A percentile compares a stretch with the other conserved stretches of the same genome.
phyloP scores from a whole-genome alignment of 2,329 filamentous ascomycete species.

The Hypoxylon sp. region DNA sequence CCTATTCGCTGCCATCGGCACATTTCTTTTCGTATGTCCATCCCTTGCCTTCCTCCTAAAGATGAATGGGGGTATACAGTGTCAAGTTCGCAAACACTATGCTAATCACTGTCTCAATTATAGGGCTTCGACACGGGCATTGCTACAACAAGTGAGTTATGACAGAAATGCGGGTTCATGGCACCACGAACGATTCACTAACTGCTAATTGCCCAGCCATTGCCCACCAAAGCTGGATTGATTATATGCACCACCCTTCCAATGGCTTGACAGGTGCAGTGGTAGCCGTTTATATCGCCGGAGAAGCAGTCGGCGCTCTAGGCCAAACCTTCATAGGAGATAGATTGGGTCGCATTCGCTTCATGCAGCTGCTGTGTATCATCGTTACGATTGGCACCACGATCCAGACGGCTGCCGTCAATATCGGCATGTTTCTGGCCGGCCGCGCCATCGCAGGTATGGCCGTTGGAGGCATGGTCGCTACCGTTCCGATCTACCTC shows the following conservation, averaged over 20 bases:
- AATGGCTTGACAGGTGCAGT: conserved; percentile 67
- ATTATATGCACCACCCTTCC: conserved; percentile 69
- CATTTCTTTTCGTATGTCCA: conserved; percentile 67
- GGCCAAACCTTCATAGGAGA: conserved; percentile 67
- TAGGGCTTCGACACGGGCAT: conserved; percentile 72
- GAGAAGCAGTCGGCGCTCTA: conserved; percentile 68
- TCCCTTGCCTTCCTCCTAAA: neutral
- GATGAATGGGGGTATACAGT: neutral
- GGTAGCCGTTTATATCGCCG: conserved; percentile 70
- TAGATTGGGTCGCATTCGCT: conserved; percentile 64
- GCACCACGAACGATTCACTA: conserved; percentile 9
- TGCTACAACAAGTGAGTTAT: conserved; percentile 67
- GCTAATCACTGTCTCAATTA: conserved; percentile 6
- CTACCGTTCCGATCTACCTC: conserved; percentile 68
- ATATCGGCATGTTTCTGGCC: conserved; percentile 67
- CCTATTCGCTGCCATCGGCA: conserved; percentile 70
- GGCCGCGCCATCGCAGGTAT: conserved; percentile 62
- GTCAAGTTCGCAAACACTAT: neutral
- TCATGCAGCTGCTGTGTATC: conserved; percentile 67
- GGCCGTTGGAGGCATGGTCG: conserved; percentile 61
- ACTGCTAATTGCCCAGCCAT: conserved; percentile 60
- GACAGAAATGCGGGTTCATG: neutral
- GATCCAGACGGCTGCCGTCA: conserved; percentile 67
- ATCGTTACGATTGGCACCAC: conserved; percentile 67
- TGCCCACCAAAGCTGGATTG: conserved; percentile 70